These are phyloP conservation scores for Neophaeococcomyces mojaviensis DNA, from an alignment of 2,329 filamentous ascomycete genomes.

Conservation along the genomic window DNA sequence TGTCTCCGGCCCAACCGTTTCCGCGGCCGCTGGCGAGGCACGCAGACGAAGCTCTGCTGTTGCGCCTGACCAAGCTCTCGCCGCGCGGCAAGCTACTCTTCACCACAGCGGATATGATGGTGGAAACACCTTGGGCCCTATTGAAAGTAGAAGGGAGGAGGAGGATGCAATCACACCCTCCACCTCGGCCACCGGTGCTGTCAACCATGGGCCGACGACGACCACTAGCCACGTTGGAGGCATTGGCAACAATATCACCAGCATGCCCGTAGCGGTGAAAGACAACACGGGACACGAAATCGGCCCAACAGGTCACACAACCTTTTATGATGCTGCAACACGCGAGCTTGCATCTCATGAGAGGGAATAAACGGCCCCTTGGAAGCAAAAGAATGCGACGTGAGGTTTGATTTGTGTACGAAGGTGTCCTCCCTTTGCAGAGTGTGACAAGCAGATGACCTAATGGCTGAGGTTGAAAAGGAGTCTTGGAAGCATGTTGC, in stretches of 20 bases:
- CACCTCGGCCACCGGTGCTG: slow-evolving; percentile 2
- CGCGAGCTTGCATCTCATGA: background rate
- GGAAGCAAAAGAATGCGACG: background rate
- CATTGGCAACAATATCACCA: no score
- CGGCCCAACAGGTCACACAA: background rate
- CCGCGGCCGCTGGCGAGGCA: slow-evolving; percentile 17
- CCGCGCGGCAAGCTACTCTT: slow-evolving; percentile 2
- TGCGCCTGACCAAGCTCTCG: slow-evolving; percentile 15
- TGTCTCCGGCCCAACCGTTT: slow-evolving; percentile 15
- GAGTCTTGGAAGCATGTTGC: no score
- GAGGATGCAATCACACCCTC: slow-evolving; percentile 8
- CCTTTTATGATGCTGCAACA: slow-evolving; percentile 1
- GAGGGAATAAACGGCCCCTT: background rate
- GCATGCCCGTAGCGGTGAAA: background rate
- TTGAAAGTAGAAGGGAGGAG: slow-evolving; percentile 17
- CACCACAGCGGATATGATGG: slow-evolving; percentile 15
- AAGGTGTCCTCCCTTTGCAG: no score
- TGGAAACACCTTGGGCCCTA: slow-evolving; percentile 15
- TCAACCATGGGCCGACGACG: slow-evolving; percentile 7
- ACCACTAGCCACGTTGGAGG: background rate
- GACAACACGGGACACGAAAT: background rate
- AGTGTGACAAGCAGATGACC: no score
- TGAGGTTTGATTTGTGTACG: no score
- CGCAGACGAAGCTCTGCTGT: slow-evolving; percentile 22
- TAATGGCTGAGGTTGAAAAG: no score